These are phyloP conservation scores for Neodidymelliopsis sp. DNA, from an alignment of 2,329 filamentous ascomycete genomes.

Conservation along the genomic window DNA sequence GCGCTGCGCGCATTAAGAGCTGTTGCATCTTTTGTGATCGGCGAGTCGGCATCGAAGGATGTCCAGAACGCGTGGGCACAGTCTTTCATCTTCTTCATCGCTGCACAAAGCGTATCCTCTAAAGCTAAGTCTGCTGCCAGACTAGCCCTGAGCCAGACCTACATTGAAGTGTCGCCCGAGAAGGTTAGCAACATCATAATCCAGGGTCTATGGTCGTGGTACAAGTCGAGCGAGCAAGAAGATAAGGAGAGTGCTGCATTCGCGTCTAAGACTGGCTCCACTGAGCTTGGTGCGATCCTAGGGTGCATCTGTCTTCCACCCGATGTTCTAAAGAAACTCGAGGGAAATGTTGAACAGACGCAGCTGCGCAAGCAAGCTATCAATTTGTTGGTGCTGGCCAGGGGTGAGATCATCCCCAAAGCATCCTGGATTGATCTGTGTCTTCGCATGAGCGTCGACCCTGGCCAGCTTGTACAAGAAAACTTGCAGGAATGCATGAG, in stretches of 20 bases:
- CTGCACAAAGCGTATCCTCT: conserved; percentile 67
- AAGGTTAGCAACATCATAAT: conserved; percentile 70
- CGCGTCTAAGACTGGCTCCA: conserved; percentile 68
- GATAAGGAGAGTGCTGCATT: conserved; percentile 80
- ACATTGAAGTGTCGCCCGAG: conserved; percentile 63
- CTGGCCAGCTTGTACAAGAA: conserved; percentile 75
- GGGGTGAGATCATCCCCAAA: conserved; percentile 77
- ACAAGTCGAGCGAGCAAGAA: conserved; percentile 69
- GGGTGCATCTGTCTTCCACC: conserved; percentile 69
- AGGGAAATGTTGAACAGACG: conserved; percentile 55
- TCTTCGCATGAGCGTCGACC: conserved; percentile 80
- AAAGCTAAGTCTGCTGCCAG: conserved; percentile 70
- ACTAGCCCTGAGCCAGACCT: conserved; percentile 68
- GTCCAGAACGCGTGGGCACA: conserved; percentile 80
- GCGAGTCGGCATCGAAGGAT: conserved; percentile 53
- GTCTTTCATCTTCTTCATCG: conserved; percentile 80
- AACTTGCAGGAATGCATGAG: conserved; percentile 70
- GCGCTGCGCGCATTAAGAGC: conserved; percentile 73
- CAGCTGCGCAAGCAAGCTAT: conserved; percentile 75
- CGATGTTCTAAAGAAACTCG: conserved; percentile 58
- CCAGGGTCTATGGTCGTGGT: conserved; percentile 81
- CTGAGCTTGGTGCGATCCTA: conserved; percentile 68
- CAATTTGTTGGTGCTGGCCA: conserved; percentile 77
- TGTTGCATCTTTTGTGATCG: conserved; percentile 63
- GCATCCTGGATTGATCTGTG: conserved; percentile 90